Evolutionary conservation across 345 rosid genomes (phyloP).

Genomic region (Populus tremula): DNA sequence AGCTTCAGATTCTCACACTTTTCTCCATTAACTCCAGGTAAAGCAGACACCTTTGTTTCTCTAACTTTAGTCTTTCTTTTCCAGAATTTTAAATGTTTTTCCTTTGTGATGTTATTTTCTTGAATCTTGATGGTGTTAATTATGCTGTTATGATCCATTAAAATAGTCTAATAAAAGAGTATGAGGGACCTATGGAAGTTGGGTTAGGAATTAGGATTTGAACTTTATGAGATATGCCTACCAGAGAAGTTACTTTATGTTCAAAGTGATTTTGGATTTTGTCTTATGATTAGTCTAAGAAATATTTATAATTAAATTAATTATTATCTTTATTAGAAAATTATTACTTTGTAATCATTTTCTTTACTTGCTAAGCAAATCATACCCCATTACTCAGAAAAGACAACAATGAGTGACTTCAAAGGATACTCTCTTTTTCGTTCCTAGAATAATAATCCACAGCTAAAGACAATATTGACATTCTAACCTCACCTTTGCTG

Average conservation of each 20-base stretch:
- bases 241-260: no score
- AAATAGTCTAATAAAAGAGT: no score
- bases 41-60: background rate
- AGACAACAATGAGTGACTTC: slow-evolving; percentile 27
- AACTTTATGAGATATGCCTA: no score
- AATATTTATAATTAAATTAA: slow-evolving; percentile 3
- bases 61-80: background rate
- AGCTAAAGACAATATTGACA: slow-evolving; percentile 23
- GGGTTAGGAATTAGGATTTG: no score
- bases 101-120: background rate
- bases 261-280: no score
- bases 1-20: background rate
- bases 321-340: background rate
- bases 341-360: background rate
- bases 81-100: background rate
- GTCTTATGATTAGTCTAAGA: background rate
- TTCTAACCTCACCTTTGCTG: slow-evolving; percentile 10
- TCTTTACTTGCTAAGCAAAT: slow-evolving; percentile 22
- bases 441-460: slow-evolving; percentile 8
- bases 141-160: no score
- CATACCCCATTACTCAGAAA: slow-evolving; percentile 2
- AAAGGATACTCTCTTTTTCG: slow-evolving; percentile 8
- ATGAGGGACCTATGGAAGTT: no score
- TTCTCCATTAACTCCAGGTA: background rate
- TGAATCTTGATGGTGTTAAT: no score